A percentile compares a stretch with the other conserved stretches of the same genome.
Conservation (phyloP, 225 moss, liverwort and hornwort genomes). For the Straminergon stramineum region DNA sequence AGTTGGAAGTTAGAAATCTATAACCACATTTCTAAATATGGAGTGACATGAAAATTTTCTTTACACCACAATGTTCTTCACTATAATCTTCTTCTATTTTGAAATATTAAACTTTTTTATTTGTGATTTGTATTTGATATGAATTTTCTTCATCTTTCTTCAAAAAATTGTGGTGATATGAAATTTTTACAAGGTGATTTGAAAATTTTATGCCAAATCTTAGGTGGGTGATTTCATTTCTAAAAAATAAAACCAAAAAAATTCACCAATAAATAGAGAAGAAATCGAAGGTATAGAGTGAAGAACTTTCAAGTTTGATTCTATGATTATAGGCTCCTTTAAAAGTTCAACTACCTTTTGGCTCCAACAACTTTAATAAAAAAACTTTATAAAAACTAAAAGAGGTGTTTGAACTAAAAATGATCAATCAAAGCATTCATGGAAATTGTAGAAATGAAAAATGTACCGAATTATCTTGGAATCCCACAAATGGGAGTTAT, state of each 20-base stretch:
- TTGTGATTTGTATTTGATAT: neutral
- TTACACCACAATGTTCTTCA: accelerated
- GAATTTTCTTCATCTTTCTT: neutral
- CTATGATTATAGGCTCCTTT: too few relatives aligned
- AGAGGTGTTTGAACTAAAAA: neutral
- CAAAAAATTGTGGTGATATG: too few relatives aligned
- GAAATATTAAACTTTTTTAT: too few relatives aligned
- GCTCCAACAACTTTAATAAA: accelerated
- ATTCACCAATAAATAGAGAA: neutral
- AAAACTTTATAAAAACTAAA: accelerated
- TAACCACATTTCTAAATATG: accelerated
- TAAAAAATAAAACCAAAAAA: neutral
- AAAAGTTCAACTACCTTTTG: neutral
- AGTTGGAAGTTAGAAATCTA: neutral
- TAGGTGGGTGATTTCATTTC: neutral
- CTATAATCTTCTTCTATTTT: neutral
- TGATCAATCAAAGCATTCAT: neutral
- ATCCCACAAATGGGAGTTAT: neutral
- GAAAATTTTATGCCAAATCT: neutral
- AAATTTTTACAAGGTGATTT: neutral
- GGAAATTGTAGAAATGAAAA: neutral
- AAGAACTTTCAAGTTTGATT: too few relatives aligned
- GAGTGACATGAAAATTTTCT: neutral
- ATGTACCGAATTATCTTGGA: neutral
- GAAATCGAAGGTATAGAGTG: neutral